These are phyloP conservation scores for Globisporangium splendens DNA, from an alignment of 352 stramenopile genomes.

Conservation along the genomic window DNA sequence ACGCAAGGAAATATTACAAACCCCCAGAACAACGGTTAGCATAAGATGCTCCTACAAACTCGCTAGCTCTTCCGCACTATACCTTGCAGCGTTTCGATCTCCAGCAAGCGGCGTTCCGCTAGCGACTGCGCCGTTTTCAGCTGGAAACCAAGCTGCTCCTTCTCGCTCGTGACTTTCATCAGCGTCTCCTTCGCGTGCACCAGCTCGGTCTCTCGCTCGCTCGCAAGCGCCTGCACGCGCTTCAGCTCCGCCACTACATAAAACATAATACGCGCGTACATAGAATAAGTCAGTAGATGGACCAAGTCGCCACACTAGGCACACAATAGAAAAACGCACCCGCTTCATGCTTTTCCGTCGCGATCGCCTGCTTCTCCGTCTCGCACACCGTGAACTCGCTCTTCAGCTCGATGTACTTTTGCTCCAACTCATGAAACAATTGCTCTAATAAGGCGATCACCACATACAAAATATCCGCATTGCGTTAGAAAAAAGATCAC, in stretches of 20 bases:
- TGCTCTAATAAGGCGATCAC: constrained; percentile 70
- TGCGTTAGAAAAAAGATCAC: no score
- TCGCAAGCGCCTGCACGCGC: constrained; percentile 18
- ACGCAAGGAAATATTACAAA: not conserved
- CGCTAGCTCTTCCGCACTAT: not conserved
- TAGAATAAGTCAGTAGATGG: no score
- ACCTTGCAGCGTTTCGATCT: constrained; percentile 56
- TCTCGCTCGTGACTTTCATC: constrained; percentile 37
- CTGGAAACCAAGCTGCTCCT: constrained; percentile 53
- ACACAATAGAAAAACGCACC: constrained; percentile 24
- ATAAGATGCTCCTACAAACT: not conserved
- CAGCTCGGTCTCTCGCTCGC: constrained; percentile 26
- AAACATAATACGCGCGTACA: constrained; percentile 1
- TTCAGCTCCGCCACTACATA: constrained; percentile 30
- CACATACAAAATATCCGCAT: not conserved
- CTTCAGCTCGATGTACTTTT: constrained; percentile 60
- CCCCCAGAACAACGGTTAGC: not conserved
- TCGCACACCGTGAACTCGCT: constrained; percentile 58
- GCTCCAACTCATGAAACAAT: constrained; percentile 76
- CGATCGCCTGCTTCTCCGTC: constrained; percentile 45
- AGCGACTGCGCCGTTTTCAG: constrained; percentile 41
- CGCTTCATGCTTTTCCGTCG: constrained; percentile 39
- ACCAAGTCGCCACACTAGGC: not conserved
- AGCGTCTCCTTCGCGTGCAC: constrained; percentile 37
- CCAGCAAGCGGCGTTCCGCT: constrained; percentile 54